Percentiles rank a stretch among this genome's conserved stretches.
Conservation (phyloP, 1,284 basidiomycete species). For the Malassezia vespertilionis region DNA sequence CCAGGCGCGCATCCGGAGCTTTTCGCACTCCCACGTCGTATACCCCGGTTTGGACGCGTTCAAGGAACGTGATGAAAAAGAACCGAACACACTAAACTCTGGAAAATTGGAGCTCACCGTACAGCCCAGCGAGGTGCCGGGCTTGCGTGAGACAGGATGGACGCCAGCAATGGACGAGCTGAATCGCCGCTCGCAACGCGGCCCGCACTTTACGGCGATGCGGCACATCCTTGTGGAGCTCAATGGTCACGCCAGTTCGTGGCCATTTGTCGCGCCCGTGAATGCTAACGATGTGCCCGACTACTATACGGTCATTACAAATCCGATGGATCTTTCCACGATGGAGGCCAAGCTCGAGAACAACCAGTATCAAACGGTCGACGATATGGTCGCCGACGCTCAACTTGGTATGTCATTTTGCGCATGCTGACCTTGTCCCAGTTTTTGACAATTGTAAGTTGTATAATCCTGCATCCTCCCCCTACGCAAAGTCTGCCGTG, state of each 20-base stretch:
- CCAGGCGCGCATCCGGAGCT: constrained; percentile 73
- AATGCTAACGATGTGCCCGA: constrained; percentile 72
- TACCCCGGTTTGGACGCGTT: constrained; percentile 73
- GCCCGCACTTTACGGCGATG: constrained; percentile 59
- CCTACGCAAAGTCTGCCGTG: constrained; percentile 75
- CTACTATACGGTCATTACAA: constrained; percentile 79
- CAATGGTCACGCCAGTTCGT: constrained; percentile 67
- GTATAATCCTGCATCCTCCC: constrained; percentile 76
- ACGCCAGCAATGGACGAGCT: constrained; percentile 69
- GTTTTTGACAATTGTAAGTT: constrained; percentile 80
- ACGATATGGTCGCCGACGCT: constrained; percentile 69
- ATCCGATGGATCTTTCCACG: constrained; percentile 87
- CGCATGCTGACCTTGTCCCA: constrained; percentile 50
- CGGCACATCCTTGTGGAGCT: constrained; percentile 73
- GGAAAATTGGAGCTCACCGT: constrained; percentile 22
- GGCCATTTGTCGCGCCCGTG: constrained; percentile 79
- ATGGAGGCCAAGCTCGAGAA: constrained; percentile 87
- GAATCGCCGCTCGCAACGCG: constrained; percentile 56
- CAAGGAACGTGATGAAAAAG: constrained; percentile 51
- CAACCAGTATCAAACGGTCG: constrained; percentile 61
- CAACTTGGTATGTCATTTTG: constrained; percentile 38
- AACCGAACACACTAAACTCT: neutral
- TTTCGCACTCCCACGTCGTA: constrained; percentile 75
- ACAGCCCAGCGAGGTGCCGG: constrained; percentile 35
- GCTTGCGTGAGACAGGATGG: constrained; percentile 70